These are phyloP conservation scores for Colletotrichum costaricense DNA, from an alignment of 2,329 filamentous ascomycete species.

Conservation along the genomic window DNA sequence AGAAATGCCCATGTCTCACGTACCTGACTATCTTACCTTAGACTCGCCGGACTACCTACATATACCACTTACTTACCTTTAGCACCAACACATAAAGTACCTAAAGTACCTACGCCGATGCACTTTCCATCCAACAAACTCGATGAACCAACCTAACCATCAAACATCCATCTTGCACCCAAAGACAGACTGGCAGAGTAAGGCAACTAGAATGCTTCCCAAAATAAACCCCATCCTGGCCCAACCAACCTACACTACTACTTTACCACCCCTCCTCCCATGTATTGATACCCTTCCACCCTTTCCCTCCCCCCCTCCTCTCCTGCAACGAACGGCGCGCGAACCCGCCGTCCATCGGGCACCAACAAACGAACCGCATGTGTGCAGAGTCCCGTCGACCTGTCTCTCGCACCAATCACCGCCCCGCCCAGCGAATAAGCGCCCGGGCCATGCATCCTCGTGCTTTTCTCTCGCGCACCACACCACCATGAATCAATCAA, in stretches of 20 bases:
- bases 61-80: no score
- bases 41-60: neutral
- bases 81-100: no score
- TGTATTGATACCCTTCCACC: constrained; percentile 8
- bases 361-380: constrained; percentile 1
- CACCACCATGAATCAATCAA: neutral
- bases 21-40: neutral
- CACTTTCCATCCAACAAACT: no score
- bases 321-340: neutral
- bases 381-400: no score
- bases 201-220: neutral
- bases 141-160: neutral
- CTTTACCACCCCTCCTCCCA: neutral
- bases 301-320: neutral
- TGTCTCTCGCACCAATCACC: neutral
- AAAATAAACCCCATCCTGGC: neutral
- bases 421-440: neutral
- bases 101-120: no score
- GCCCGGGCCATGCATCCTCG: neutral
- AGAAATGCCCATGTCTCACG: constrained; percentile 2
- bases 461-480: neutral
- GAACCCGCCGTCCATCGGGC: constrained; percentile 1
- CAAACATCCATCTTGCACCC: neutral
- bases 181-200: neutral
- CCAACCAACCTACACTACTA: neutral